Evolutionary conservation across 2,329 filamentous ascomycete genomes (phyloP), one percentile per base, ranked within the genome.

Genomic region (Alternaria consortialis): DNA sequence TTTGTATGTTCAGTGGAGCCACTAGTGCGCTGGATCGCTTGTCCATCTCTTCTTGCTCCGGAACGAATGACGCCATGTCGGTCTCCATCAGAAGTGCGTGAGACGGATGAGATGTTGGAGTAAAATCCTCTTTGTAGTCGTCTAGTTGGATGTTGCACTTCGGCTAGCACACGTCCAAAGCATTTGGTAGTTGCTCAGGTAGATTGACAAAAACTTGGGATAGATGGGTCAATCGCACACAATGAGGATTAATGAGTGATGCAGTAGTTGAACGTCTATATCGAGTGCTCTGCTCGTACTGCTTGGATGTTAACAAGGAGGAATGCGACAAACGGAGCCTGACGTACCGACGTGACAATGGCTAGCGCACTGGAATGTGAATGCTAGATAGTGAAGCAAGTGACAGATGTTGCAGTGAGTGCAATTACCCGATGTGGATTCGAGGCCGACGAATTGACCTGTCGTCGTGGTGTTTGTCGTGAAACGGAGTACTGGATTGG

Each of bases 1-100:
- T 79, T 7, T 75, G 73, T 44, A 79, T 77, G 62, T 77, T 77
- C 40, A 79, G 66, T 25, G 76, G 76, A 23, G 76, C 76, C 27
- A 78, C 75, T 34, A 77, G 53, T 47, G 76, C 76, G 62, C 74
- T 78, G 51, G 75, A 74, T 54, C 71, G 70, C 66, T 71, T 76
- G 46, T 76, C 71, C 65, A 68, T 66, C 42, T 73, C 66, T 53
- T 76, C 69, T 12, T 67, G 65, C 7, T 73, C 69, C 17, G 67
- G 48, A 46, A 63, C 54, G 63, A 70, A 72, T 43, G 75, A 74
- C 47, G 70, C 62, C 75, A 78, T 79, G 59, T 53, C 61, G 52
- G 48, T 59, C 34, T 54, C n/a, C 48, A 15, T 32, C 25, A 27
- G 27, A 31, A 46, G 52, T n/a, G 31, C 17, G 40, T 51, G 29